These are phyloP conservation scores for Extremus antarcticus DNA, from an alignment of 495 filamentous ascomycete species.

Conservation along the genomic window DNA sequence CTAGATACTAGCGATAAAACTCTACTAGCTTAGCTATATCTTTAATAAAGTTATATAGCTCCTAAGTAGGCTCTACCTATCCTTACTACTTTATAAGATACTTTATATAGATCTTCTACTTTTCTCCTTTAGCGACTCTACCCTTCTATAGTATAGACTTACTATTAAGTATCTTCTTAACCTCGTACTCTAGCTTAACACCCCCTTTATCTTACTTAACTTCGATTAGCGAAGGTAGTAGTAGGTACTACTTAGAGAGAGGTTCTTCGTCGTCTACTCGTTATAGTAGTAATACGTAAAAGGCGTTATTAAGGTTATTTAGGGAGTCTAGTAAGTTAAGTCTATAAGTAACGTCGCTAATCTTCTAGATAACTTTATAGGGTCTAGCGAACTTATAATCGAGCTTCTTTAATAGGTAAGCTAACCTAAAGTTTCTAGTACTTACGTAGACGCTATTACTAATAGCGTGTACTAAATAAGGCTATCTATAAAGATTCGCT, in stretches of 20 bases:
- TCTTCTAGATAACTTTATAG: background rate
- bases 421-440: background rate
- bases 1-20: background rate
- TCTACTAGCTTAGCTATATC: background rate
- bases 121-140: background rate
- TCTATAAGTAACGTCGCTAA: background rate
- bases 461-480: no score
- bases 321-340: background rate
- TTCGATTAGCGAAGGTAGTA: background rate
- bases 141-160: background rate
- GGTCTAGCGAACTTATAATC: background rate
- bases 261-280: background rate
- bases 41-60: background rate
- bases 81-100: background rate
- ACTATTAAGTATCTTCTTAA: background rate
- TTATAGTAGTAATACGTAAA: background rate
- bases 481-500: background rate
- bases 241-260: background rate
- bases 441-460: background rate
- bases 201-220: background rate
- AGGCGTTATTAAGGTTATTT: background rate
- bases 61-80: background rate
- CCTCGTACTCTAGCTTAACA: background rate
- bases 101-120: background rate
- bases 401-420: background rate